Conservation (phyloP, 768 basidiomycete species). For the Hypholoma sublateritium region DNA sequence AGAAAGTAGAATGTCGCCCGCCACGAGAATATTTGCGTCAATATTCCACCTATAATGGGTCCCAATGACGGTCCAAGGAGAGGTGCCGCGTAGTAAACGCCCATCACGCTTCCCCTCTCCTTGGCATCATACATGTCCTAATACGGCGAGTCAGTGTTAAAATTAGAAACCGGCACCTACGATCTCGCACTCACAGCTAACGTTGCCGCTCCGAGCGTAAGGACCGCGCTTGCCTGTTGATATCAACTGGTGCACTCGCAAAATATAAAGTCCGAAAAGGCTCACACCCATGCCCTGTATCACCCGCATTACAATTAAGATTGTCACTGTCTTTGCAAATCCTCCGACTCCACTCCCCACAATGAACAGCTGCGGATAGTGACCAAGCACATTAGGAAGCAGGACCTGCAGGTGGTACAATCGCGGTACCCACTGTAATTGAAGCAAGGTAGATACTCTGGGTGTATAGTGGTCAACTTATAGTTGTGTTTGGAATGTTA, state of each 20-base stretch:
- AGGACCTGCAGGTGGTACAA: not conserved
- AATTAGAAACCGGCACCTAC: conserved; percentile 36
- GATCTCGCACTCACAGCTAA: conserved; percentile 66
- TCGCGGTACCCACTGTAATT: not conserved
- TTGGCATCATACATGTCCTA: conserved; percentile 12
- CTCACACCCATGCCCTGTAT: conserved; percentile 8
- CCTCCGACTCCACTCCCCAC: conserved; percentile 6
- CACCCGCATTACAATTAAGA: conserved; percentile 5
- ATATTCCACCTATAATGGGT: conserved; percentile 65
- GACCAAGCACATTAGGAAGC: not conserved
- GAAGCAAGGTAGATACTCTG: conserved; percentile 5
- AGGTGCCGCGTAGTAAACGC: conserved; percentile 74
- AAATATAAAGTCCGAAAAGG: not conserved
- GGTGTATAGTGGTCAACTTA: not conserved
- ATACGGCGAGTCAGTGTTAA: conserved; percentile 6
- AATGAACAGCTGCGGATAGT: conserved; percentile 3
- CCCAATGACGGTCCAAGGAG: conserved; percentile 69
- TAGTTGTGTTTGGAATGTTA: not conserved
- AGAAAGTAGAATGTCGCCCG: conserved; percentile 81
- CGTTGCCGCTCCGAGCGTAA: conserved; percentile 72
- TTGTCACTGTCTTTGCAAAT: conserved; percentile 1
- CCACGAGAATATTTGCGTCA: conserved; percentile 70
- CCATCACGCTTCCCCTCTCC: conserved; percentile 42
- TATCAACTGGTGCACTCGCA: too few relatives aligned
- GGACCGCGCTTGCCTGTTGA: conserved; percentile 43